Base-by-base conservation (phyloP, 805 yeast species). In the Pichia ethanolica region DNA sequence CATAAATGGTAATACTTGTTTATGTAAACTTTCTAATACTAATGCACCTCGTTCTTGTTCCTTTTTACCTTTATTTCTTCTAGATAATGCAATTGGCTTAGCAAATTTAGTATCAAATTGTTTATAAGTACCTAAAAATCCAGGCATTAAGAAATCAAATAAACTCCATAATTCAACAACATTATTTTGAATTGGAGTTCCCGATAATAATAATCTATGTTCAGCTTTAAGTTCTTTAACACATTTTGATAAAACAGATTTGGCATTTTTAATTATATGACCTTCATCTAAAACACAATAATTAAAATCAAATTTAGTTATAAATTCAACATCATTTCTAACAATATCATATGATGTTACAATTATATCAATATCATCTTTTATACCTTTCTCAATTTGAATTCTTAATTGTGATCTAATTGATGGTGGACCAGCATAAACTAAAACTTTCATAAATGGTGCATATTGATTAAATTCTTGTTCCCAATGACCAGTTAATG, bases 401-500 rank as follows among this genome's bases (percentile, higher is more conserved):
- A 69, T 59, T 37, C 88, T 72, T 28, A 89, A 66, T 7, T 77
- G 68, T 7, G 74, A 63, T 60, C 99, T 75, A 2, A 75, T 69
- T 5, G 84, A 69, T 3, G 99, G 98, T 5, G 89, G 82, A n/a
- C 99, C 99, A 25, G 95, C 96, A 66, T 91, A 91, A 3, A 89
- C 93, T 30, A 87, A 64, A 5, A 88, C 86, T 41, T 78, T 81
- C 69, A 93, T 71, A 55, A 86, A 85, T 41, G 98, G 96, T 0
- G 97, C 86, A 65, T 89, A 93, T 54, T 86, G 89, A 53, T 80
- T 78, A 56, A 93, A 73, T 67, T 93, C 99, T 63, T 89, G 96
- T 64, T 89, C 96, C 99, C 99, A 93, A 67, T 93, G 99, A 26
- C 99, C 99, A 2, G 97, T 90, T 57, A 93, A 77, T 0, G 98